Conservation (phyloP, 1,139 yeast genomes). For the Candida mesenterica region DNA sequence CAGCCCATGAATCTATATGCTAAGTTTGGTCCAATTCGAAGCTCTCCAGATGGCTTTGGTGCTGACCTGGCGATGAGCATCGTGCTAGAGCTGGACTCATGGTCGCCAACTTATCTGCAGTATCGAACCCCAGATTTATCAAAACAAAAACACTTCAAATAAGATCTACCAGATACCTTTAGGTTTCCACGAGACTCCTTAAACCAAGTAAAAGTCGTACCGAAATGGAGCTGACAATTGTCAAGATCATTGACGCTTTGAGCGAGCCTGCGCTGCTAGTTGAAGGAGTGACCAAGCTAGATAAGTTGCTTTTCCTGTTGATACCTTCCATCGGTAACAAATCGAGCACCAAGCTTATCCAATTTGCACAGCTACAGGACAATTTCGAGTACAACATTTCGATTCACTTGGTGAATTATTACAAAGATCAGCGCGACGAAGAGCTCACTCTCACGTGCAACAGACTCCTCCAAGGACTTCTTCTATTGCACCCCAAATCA, state of each 20-base stretch:
- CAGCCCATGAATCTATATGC: no score
- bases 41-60: no score
- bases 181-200: background rate
- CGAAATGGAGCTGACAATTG: conserved; percentile 17
- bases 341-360: conserved; percentile 23
- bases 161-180: no score
- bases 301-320: conserved; percentile 19
- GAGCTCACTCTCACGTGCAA: conserved; percentile 27
- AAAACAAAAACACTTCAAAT: no score
- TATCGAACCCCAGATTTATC: no score
- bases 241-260: conserved; percentile 17
- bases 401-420: conserved; percentile 30
- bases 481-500: conserved; percentile 60
- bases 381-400: conserved; percentile 49
- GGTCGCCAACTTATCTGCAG: no score
- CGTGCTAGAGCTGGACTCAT: no score
- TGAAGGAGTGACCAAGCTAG: conserved; percentile 18
- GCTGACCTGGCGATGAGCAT: no score
- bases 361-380: conserved; percentile 52
- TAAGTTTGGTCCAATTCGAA: no score
- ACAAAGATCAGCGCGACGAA: conserved; percentile 12
- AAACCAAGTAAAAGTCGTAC: background rate
- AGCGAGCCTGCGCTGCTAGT: conserved; percentile 15
- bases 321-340: conserved; percentile 24
- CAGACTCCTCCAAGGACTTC: conserved; percentile 57